Evolutionary conservation across 2,329 filamentous ascomycete genomes (phyloP).

Genomic region (Lecanosticta acicola): DNA sequence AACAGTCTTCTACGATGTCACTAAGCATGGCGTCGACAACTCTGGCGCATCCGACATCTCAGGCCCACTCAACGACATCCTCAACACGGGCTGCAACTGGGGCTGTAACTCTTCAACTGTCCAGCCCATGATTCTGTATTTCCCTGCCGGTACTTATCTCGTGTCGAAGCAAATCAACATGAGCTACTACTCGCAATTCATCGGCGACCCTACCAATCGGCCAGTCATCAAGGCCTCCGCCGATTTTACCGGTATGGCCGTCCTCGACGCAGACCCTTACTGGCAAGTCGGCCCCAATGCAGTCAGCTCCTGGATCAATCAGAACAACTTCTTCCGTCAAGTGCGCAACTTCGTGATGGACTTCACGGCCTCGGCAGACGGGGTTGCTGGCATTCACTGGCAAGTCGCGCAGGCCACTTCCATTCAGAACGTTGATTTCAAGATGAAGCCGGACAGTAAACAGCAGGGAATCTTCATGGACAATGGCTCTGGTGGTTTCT

Average conservation of each 20-base stretch:
- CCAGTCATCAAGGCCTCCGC: conserved; percentile 52
- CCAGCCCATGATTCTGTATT: conserved; percentile 84
- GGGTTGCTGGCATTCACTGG: conserved; percentile 47
- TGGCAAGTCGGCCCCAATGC: conserved; percentile 48
- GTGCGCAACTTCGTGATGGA: conserved; percentile 52
- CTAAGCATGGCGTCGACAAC: conserved; percentile 41
- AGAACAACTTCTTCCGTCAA: conserved; percentile 53
- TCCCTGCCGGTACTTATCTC: conserved; percentile 79
- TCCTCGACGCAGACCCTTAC: conserved; percentile 79
- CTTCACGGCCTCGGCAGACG: conserved; percentile 34
- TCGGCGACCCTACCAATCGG: conserved; percentile 68
- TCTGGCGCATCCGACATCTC: conserved; percentile 76
- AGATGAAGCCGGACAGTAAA: conserved; percentile 46
- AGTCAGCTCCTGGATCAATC: conserved; percentile 50
- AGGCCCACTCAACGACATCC: conserved; percentile 76
- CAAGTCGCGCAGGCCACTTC: conserved; percentile 53
- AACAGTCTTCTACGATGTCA: conserved; percentile 53
- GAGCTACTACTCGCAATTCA: conserved; percentile 88
- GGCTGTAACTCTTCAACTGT: conserved; percentile 78
- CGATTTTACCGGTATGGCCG: conserved; percentile 30
- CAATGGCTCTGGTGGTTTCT: conserved; percentile 39
- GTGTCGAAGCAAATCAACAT: conserved; percentile 74
- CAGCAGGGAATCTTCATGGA: conserved; percentile 42
- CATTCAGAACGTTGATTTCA: conserved; percentile 58
- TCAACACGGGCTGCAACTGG: conserved; percentile 71